Conservation (phyloP, 208 protist genomes). For the Perkinsela sp. region DNA sequence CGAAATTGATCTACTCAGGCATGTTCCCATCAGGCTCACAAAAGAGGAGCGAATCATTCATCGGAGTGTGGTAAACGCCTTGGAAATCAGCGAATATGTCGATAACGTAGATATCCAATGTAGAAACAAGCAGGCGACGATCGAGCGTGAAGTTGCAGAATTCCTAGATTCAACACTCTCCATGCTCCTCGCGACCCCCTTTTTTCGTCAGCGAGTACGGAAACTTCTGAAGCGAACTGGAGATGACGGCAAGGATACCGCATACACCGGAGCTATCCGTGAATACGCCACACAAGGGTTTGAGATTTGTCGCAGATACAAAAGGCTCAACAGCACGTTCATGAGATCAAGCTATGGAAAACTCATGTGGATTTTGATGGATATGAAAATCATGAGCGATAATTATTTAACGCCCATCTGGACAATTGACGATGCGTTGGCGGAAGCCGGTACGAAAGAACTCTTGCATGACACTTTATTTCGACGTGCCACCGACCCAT, state of each 20-base stretch:
- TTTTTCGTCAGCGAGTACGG: constrained; percentile 3
- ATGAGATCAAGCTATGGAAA: constrained; percentile 80
- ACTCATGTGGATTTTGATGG: constrained; percentile 78
- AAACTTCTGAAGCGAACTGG: constrained; percentile 10
- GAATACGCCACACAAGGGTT: constrained; percentile 67
- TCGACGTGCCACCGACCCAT: constrained; percentile 9
- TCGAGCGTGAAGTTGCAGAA: constrained; percentile 1
- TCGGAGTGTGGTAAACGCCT: constrained; percentile 3
- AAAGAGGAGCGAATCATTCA: constrained; percentile 5
- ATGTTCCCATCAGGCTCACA: constrained; percentile 8
- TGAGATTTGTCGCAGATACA: constrained; percentile 80
- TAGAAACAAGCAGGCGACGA: not conserved
- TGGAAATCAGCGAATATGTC: constrained; percentile 9
- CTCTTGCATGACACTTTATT: constrained; percentile 27
- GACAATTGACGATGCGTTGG: constrained; percentile 42
- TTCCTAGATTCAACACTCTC: constrained; percentile 3
- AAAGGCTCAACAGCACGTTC: constrained; percentile 78
- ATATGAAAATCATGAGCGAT: constrained; percentile 34
- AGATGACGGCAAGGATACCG: constrained; percentile 2
- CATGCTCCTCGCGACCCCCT: constrained; percentile 2
- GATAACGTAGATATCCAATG: constrained; percentile 6
- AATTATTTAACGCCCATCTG: constrained; percentile 32
- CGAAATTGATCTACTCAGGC: not conserved
- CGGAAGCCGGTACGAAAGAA: constrained; percentile 9
- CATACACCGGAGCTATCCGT: constrained; percentile 13